A percentile compares a stretch with the other conserved stretches of the same genome.
Evolutionary conservation across 2,329 filamentous ascomycete genomes (phyloP).

Genomic region (Paecilomyces variotii): DNA sequence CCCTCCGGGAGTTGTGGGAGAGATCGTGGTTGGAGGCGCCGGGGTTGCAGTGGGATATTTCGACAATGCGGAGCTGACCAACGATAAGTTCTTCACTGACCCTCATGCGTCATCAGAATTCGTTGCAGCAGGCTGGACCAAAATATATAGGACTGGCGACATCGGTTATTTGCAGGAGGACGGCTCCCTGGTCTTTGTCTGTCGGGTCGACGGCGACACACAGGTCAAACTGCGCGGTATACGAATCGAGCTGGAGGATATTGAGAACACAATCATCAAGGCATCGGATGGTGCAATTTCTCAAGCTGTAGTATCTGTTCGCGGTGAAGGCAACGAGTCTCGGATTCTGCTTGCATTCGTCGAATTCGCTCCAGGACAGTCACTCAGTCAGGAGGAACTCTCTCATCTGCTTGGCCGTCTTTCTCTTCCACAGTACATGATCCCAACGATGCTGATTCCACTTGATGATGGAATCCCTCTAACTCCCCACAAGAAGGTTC

Average conservation of each 20-base stretch:
- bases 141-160: slow-evolving; percentile 23
- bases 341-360: background rate
- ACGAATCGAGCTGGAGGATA: slow-evolving; percentile 41
- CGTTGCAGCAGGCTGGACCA: background rate
- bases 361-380: background rate
- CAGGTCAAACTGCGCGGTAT: slow-evolving; percentile 24
- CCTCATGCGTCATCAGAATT: background rate
- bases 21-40: slow-evolving; percentile 28
- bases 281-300: slow-evolving; percentile 10
- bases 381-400: background rate
- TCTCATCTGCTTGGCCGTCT: slow-evolving; percentile 18
- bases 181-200: slow-evolving; percentile 17
- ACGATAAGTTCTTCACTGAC: slow-evolving; percentile 12
- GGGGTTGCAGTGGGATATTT: slow-evolving; percentile 13
- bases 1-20: slow-evolving; percentile 31
- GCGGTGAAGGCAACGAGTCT: background rate
- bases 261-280: slow-evolving; percentile 27
- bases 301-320: background rate
- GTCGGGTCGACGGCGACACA: slow-evolving; percentile 22
- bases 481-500: slow-evolving; percentile 21
- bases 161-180: slow-evolving; percentile 15
- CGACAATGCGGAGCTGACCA: slow-evolving; percentile 9
- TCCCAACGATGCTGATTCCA: slow-evolving; percentile 21
- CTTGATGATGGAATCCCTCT: slow-evolving; percentile 17
- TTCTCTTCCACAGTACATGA: slow-evolving; percentile 30